Evolutionary conservation across 2,329 filamentous ascomycete species (phyloP), one percentile per base, ranked within the genome.

Genomic region (Podosphaera xanthii): DNA sequence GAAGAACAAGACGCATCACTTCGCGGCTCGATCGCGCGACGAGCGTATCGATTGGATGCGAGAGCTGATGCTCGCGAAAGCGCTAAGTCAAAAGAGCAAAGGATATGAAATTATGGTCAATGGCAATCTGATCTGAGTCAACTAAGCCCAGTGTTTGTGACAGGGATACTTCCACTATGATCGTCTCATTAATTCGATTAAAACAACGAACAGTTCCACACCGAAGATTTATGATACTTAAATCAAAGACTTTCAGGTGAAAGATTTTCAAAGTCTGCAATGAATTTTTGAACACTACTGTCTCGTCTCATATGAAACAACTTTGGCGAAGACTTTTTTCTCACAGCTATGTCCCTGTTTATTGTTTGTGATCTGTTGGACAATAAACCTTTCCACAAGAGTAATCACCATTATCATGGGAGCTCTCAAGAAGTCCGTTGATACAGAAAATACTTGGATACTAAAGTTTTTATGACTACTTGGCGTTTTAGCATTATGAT

Each of bases 41-140:
- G 87, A 96, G 69, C 80, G 91, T 62, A 96, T 97, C 67, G 91
- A 96, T 70, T 98, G 92, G 92, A 94, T 94, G 87, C 78, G 87
- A 59, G 87, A 94, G 76, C 74, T 94, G 62, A 94, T 94, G 87
- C 80, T 94, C 53, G 87, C 87, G 59, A 92, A 92, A 74, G 87
- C 87, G 22, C 74, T 88, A 69, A 86, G 83, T 75, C 84, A 88
- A 72, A 92, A 90, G 77, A 82, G 80, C 54, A 83, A 88, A 65
- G 87, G 87, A 22, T 91, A 85, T 65, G 85, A 90, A 72, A 81
- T 92, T 65, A 85, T 82, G 68, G 81, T 90, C 63, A 91, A 91
- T 68, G 87, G 87, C 52, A 84, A 81, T 71, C 84, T 83, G 80
- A 83, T 86, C 67, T 85, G 22, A 58, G 52, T 12, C 30, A 12